Evolutionary conservation across 116 monocot genomes (phyloP), one percentile per base, ranked within the genome.

Genomic region (Dioscorea cayenensis): DNA sequence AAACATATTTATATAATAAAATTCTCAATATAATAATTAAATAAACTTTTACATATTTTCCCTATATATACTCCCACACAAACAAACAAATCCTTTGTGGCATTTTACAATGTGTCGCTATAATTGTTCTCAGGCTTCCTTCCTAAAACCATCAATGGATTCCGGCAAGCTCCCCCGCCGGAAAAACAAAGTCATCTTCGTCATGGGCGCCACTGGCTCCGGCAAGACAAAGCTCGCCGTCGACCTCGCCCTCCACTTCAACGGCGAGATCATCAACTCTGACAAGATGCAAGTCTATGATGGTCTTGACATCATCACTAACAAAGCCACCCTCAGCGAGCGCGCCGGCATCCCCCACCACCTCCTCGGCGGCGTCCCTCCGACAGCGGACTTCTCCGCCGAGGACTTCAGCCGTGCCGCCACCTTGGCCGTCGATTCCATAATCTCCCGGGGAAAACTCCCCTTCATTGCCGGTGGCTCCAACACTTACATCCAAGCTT

Each of bases 241-340:
- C 52, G 79, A 79, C 66, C 70, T 84, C n/a, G 80, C 84, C 48
- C 28, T 28, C 16, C 51, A 27, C 17, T 70, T 80, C 49, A 49
- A 60, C 65, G 79, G 73, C 13, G 76, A 84, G 66, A 71, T 84
- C 16, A 25, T 84, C 23, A 84, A 84, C 74, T 84, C 80, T 36
- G 84, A 84, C 64, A 84, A 84, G 71, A 84, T 84, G 37, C 80
- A 84, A 63, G 74, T 81, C 3, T 77, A 84, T 64, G 76, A 68
- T 52, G 84, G 81, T 20, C 80, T 80, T 22, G 74, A 74, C 64
- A 71, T 84, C n/a, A 69, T 77, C 49, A 81, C 80, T 60, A 84
- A 84, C 74, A 84, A 84, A 71, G 84, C 77, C 35, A 77, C 81
- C 5, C 28, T 23, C 7, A 71, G 20, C 58, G 84, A 84, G 68